Evolutionary conservation across 225 moss, liverwort and hornwort genomes (phyloP).

Genomic region (Bryoerythrophyllum caledonicum): DNA sequence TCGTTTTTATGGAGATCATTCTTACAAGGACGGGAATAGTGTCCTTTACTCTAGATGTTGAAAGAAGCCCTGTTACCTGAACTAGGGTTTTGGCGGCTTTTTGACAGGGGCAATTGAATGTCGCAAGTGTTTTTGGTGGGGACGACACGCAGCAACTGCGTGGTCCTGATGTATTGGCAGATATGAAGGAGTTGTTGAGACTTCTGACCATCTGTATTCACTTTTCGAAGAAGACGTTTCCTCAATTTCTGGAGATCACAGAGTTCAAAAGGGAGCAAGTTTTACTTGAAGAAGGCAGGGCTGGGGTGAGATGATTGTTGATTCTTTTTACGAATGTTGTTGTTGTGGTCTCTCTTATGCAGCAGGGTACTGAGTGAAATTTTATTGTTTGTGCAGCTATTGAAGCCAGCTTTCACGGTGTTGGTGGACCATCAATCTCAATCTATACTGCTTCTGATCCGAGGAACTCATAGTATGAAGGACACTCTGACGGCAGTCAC

Average conservation of each 20-base stretch:
- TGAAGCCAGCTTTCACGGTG: conserved; percentile 94
- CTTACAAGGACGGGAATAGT: too few species aligned
- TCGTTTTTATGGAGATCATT: too few species aligned
- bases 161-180: conserved; percentile 60
- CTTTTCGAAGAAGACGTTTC: conserved; percentile 92
- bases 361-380: conserved; percentile 1
- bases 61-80: not conserved
- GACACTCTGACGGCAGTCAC: conserved; percentile 96
- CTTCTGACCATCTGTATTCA: conserved; percentile 77
- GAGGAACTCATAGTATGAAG: conserved; percentile 97
- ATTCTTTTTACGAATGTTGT: not conserved
- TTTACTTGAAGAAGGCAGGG: conserved; percentile 88
- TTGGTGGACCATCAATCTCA: conserved; percentile 83
- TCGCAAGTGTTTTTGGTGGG: conserved; percentile 82
- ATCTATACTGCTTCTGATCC: conserved; percentile 84
- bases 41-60: too few species aligned
- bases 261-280: conserved; percentile 73
- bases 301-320: conserved; percentile 54
- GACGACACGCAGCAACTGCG: conserved; percentile 62
- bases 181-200: conserved; percentile 77
- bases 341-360: not conserved
- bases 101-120: conserved; percentile 86
- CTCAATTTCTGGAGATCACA: conserved; percentile 75
- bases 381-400: conserved; percentile 52
- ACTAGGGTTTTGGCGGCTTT: conserved; percentile 14